Evolutionary conservation across 2,329 filamentous ascomycete species (phyloP), one percentile per base, ranked within the genome.

Genomic region (Monosporascus sp.): DNA sequence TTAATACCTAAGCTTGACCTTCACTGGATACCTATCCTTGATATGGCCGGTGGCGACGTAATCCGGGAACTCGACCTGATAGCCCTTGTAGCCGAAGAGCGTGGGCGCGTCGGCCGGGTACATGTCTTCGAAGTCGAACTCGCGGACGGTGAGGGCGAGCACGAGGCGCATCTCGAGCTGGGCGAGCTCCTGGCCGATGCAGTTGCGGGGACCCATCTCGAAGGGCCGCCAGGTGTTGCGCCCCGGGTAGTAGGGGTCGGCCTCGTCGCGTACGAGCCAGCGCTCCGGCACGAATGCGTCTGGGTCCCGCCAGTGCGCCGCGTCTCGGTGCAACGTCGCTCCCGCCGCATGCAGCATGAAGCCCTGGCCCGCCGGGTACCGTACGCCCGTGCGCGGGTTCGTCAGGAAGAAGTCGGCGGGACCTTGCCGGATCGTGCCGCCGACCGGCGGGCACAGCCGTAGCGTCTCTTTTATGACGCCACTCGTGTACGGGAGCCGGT

Each of bases 161-260:
- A 78, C 73, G 35, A 78, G 68, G 56, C 75, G 75, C 22, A 78
- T 61, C 65, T 84, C 80, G 17, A 80, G 67, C 65, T 77, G 74
- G 1, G 76, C 80, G 45, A 84, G 68, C 57, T 79, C 76, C 63
- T 82, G 78, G 1, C 80, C 81, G n/a, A 84, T 74, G 57, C 81
- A 84, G 28, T 73, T 76, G 15, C 80, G 64, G 2, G 73, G 73
- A 0, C 80, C 80, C 48, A 76, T 70, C 58, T 79, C 76, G 59
- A 84, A 84, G 0, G 79, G 73, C 17, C 80, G 70, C 71, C 73
- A 84, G 1, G 78, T 75, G 52, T 75, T 72, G 48, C 74, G 74
- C 5, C 63, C 58, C 20, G 69, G 63, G 60, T 72, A 63, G 59
- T 72, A 53, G 57, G 65, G 60, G 51, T 73, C 61, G 46, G 56